Evolutionary conservation across 2,329 filamentous ascomycete genomes (phyloP), one percentile per base, ranked within the genome.

Genomic region (Colletotrichum godetiae): DNA sequence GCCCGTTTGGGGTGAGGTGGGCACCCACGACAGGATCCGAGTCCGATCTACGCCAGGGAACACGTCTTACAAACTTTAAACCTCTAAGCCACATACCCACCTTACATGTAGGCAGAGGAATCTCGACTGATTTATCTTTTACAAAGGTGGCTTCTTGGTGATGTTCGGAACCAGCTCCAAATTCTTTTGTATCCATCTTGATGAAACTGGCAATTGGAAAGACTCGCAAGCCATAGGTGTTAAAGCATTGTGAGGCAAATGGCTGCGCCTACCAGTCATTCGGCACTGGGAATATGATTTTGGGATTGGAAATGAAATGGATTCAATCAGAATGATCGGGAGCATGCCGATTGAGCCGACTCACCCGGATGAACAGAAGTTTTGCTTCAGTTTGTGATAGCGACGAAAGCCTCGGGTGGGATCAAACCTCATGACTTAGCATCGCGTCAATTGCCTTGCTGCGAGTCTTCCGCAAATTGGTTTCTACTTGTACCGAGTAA

Each of bases 21-120:
- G 19, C 35, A 52, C 66, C 46, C 55, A 61, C 29, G 19, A 35
- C 15, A 4, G 7, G 42, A 49, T 22, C 19, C 19, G 12, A 52
- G 60, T 57, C 27, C 49, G 70, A 70, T 70, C 46, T 31, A n/a
- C 60, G 67, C 42, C 70, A 65, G 42, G 67, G 60, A 70, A 61
- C 55, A 27, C 59, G 37, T 70, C 60, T 24, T 42, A 73, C 70
- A 70, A 56, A 52, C 29, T n/a, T 33, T 57, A 70, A 70, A 37
- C 35, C 33, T 35, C 67, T 37, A 52, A 61, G 67, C 67, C 70
- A 65, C 55, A 5, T 19, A 13, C 29, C 29, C 60, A 35, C 22
- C 29, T 22, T 4, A 4, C 12, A 35, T 24, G 12, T 22, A 13
- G 10, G 8, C 13, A n/a, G 37, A 49, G 12, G 15, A n/a, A 12